A percentile compares a stretch with the other conserved stretches of the same genome.
Conservation (phyloP, 768 basidiomycete species). For the Termitomyces sp. region DNA sequence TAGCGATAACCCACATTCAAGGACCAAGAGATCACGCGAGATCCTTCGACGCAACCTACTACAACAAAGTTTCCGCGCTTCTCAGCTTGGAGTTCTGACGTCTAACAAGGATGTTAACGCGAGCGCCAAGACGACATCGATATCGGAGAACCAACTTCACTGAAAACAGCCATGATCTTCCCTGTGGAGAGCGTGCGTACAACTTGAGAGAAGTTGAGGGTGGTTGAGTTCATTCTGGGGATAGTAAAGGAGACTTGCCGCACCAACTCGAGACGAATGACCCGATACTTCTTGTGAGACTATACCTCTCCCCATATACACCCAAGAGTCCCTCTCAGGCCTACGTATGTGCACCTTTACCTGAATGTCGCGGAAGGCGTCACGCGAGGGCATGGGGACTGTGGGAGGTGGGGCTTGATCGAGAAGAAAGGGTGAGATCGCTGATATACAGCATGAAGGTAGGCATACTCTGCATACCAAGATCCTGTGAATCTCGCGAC, state of each 20-base stretch:
- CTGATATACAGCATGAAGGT: not conserved
- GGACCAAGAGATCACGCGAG: slow-evolving; percentile 79
- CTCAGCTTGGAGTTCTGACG: slow-evolving; percentile 75
- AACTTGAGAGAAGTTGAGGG: slow-evolving; percentile 30
- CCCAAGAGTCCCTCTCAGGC: slow-evolving; percentile 77
- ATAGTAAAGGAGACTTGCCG: slow-evolving; percentile 20
- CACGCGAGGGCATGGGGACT: slow-evolving; percentile 32
- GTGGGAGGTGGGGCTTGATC: slow-evolving; percentile 14
- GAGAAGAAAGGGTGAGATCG: slow-evolving; percentile 1
- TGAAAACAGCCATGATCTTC: slow-evolving; percentile 65
- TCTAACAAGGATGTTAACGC: slow-evolving; percentile 25
- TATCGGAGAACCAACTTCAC: slow-evolving; percentile 45
- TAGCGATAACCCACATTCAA: slow-evolving; percentile 51
- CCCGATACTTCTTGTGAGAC: slow-evolving; percentile 72
- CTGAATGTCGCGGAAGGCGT: slow-evolving; percentile 68
- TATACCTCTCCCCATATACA: slow-evolving; percentile 72
- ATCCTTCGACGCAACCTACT: slow-evolving; percentile 70
- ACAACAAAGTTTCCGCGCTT: slow-evolving; percentile 87
- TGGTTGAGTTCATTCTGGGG: not conserved
- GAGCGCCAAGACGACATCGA: not conserved
- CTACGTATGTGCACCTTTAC: slow-evolving; percentile 82
- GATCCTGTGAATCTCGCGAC: slow-evolving; percentile 14
- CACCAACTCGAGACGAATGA: slow-evolving; percentile 78
- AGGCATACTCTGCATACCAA: slow-evolving; percentile 14
- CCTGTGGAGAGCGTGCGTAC: slow-evolving; percentile 60